These are phyloP conservation scores for Chrysanthemum lavandulifolium DNA, from an alignment of 129 eudicot genomes.

Conservation along the genomic window DNA sequence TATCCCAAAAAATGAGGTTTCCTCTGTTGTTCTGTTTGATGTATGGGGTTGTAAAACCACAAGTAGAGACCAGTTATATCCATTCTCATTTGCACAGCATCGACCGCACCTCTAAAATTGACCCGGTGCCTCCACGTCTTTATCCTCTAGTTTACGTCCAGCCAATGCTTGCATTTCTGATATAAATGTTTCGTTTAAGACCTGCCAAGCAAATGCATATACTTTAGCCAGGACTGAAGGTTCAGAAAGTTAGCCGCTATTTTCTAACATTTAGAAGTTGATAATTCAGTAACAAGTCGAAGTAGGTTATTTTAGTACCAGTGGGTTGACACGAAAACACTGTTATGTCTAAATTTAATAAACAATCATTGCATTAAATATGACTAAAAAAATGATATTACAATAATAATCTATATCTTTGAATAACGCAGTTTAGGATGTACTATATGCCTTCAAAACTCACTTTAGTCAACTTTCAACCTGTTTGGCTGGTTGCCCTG, in stretches of 20 bases:
- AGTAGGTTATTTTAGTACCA: too few relatives aligned
- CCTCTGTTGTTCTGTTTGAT: neutral
- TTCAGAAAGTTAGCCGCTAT: neutral
- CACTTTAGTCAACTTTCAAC: too few relatives aligned
- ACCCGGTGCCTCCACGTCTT: conserved; percentile 64
- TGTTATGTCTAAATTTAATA: too few relatives aligned
- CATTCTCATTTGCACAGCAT: conserved; percentile 67
- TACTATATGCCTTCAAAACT: too few relatives aligned
- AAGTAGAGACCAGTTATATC: conserved; percentile 26
- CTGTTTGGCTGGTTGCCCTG: too few relatives aligned
- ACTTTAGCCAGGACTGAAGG: neutral
- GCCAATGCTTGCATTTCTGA: conserved; percentile 63
- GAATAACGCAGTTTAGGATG: too few relatives aligned
- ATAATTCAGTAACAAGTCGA: neutral
- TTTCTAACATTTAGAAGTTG: neutral
- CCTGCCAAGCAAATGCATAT: conserved; percentile 38
- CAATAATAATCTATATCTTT: too few relatives aligned
- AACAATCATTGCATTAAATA: too few relatives aligned
- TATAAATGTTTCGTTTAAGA: conserved; percentile 65
- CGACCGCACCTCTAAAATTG: conserved; percentile 56
- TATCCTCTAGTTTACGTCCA: conserved; percentile 52
- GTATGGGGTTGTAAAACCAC: conserved; percentile 11
- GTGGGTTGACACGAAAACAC: too few relatives aligned
- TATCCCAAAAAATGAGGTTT: neutral
- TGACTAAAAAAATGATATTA: too few relatives aligned